Evolutionary conservation across 805 yeast species (phyloP).

Genomic region (Torulaspora indica): DNA sequence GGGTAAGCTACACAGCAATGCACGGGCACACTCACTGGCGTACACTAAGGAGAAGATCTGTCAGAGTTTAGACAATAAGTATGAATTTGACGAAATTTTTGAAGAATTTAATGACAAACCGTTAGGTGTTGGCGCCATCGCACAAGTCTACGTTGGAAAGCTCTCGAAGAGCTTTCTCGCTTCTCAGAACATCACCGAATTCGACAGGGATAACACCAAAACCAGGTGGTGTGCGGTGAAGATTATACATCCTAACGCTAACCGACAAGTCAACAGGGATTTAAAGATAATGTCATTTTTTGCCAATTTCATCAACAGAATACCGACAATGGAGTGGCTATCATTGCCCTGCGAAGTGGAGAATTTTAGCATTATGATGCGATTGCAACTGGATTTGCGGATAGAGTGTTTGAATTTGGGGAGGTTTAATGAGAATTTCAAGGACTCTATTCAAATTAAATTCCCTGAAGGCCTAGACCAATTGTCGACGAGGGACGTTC

Average conservation of each 20-base stretch:
- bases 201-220: constrained; percentile 22
- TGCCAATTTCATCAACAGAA: constrained; percentile 59
- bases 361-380: constrained; percentile 82
- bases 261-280: constrained; percentile 68
- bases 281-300: constrained; percentile 76
- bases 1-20: constrained; percentile 75
- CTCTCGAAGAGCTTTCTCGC: constrained; percentile 45
- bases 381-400: constrained; percentile 79
- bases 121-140: constrained; percentile 97
- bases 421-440: constrained; percentile 67
- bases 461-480: constrained; percentile 75
- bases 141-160: constrained; percentile 83
- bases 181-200: constrained; percentile 21
- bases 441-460: constrained; percentile 51
- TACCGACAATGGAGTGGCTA: constrained; percentile 98
- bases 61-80: constrained; percentile 49
- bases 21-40: constrained; percentile 61
- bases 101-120: constrained; percentile 73
- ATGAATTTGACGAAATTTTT: constrained; percentile 65
- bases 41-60: constrained; percentile 57
- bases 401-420: constrained; percentile 81
- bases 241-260: constrained; percentile 86
- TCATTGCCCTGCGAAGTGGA: constrained; percentile 92
- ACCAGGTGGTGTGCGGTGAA: constrained; percentile 74
- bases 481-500: constrained; percentile 61